Evolutionary conservation across 2,329 filamentous ascomycete genomes (phyloP).

Genomic region (Corynespora cassiicola): DNA sequence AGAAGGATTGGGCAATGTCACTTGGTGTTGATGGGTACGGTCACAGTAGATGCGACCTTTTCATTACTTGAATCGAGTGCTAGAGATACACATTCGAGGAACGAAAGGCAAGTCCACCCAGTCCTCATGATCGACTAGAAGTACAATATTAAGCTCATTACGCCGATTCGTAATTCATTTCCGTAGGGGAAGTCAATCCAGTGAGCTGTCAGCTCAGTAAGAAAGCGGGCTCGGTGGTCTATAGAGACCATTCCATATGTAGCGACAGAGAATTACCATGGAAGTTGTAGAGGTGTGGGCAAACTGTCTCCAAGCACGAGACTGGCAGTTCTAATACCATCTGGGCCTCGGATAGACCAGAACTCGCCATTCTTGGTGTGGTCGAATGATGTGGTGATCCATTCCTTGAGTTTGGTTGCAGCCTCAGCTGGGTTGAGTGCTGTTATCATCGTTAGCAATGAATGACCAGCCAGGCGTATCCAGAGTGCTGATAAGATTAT

Average conservation of each 20-base stretch:
- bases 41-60: too few relatives aligned
- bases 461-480: too few relatives aligned
- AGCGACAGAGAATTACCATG: conserved; percentile 13
- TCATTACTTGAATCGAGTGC: too few relatives aligned
- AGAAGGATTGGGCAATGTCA: too few relatives aligned
- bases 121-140: too few relatives aligned
- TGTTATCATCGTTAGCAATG: conserved; percentile 60
- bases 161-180: too few relatives aligned
- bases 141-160: too few relatives aligned
- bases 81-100: too few relatives aligned
- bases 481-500: conserved; percentile 68
- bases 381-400: conserved; percentile 66
- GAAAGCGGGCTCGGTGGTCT: neutral
- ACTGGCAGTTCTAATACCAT: conserved; percentile 70
- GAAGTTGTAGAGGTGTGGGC: conserved; percentile 12
- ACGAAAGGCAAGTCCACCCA: too few relatives aligned
- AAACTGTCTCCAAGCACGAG: conserved; percentile 57
- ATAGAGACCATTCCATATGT: neutral
- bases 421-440: conserved; percentile 71
- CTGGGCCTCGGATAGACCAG: conserved; percentile 72
- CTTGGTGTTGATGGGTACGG: too few relatives aligned
- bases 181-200: conserved; percentile 1
- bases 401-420: conserved; percentile 65
- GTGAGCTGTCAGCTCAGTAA: neutral
- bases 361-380: conserved; percentile 70